Base-by-base conservation (phyloP, 1,139 yeast species). In the Saccharomyces uvarum region DNA sequence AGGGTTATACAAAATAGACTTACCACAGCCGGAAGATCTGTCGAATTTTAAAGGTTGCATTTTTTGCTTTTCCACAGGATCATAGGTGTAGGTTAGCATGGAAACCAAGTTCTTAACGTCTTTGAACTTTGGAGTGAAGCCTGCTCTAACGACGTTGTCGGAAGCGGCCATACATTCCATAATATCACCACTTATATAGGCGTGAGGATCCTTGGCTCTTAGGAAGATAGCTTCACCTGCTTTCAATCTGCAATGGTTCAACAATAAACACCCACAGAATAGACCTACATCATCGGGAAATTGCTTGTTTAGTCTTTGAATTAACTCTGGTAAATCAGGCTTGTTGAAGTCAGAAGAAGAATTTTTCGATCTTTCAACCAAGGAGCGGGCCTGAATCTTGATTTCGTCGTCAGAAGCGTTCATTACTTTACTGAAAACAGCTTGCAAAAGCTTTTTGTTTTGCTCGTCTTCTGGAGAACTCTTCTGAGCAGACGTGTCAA, bases 131-230 rank as follows among this genome's bases (percentile, higher is more conserved):
- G 99, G 99, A 13, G 99, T 93, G 77, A 93, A 93, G 8, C 99
- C 99, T 6, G 98, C 96, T 73, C 99, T 83, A 50, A 93, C 97
- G 56, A 93, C 99, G 67, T 93, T 93, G 71, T 93, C 99, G 46
- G 96, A 86, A 11, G 98, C 97, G 51, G 99, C 99, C 99, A 93
- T 93, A 76, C 99, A 95, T 75, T 93, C 99, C 66, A 93, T 91
- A 63, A 93, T 93, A 71, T 93, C 98, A 61, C 99, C 99, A 54
- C 86, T 80, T 61, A 93, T 93, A 74, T 95, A 93, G 38, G 99
- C 99, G 71, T 93, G 99, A 27, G 98, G 98, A 71, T 90, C 98
- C 75, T 90, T 89, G 51, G 99, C 99, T 70, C 88, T 89, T 70
- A 93, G 78, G 70, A 91, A 93, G 85, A 95, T 89, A 58, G 97